Evolutionary conservation across 2,329 filamentous ascomycete species (phyloP), one percentile per base, ranked within the genome.

Genomic region (Clonostachys sp.): DNA sequence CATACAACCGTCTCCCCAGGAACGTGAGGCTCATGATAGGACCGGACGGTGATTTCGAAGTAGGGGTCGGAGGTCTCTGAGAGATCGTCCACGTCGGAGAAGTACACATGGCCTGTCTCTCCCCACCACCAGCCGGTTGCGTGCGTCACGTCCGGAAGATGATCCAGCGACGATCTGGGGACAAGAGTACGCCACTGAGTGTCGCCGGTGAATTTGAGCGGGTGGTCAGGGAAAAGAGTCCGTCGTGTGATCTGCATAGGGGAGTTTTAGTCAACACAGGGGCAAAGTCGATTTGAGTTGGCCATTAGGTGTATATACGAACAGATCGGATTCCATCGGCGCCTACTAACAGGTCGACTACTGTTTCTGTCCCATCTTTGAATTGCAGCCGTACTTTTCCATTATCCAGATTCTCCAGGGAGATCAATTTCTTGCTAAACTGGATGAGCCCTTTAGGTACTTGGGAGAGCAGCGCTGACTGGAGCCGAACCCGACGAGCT

Each of bases 31-130:
- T 30, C 24, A 30, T 30, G 24, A 10, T 30, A 30, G 24, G 24
- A 30, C 8, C 24, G 24, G 12, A 39, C 36, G 14, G 36, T 39
- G 17, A 39, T 18, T 39, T 39, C 36, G 24, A 30, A 30, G 24
- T 30, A 30, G 24, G 24, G 24, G 8, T 30, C 24, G 24, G 24
- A 30, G 24, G 24, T 30, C 24, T 2, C 60, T 68, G 6, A 45
- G 41, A 35, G 36, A 46, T 18, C 35, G 41, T 44, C 24, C 17
- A 10, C 17, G 17, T 38, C 16, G 34, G 44, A 45, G 17, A 17
- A 38, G 34, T 18, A 38, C 44, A 20, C 14, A 38, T 38, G 12
- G 42, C 42, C 34, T 5, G 14, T 44, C 16, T 45, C 44, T 10
- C 24, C 24, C 24, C 24, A 30, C 24, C 24, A 30, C 24, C 24